Base-by-base conservation (phyloP, 805 yeast genomes). In the Candida incommunis region DNA sequence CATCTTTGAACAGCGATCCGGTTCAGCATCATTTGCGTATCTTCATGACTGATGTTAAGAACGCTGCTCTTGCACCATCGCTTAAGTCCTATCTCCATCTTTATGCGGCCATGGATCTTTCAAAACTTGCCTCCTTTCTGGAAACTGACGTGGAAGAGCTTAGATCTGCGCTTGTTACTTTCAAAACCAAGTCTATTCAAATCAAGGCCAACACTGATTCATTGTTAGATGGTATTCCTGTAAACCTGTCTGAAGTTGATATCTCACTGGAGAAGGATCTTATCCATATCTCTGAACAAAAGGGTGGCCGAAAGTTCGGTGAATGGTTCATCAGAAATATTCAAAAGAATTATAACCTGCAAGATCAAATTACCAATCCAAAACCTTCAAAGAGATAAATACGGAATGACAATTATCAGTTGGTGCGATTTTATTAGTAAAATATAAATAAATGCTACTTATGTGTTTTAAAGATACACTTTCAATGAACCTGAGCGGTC, bases 251-350 rank as follows among this genome's bases (percentile, higher is more conserved):
- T 42, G 75, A 71, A 47, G 53, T 71, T 26, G 75, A 71, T 49
- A 66, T 71, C 46, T 60, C 59, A 20, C 54, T 71, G 24, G 63
- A 63, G 23, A 62, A 60, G 46, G 72, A 67, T 46, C 48, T 66
- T 41, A 61, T 71, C 45, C 66, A 68, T 49, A 68, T 71, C 42
- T 62, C 69, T 43, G 73, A 70, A 55, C 59, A 66, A 41, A 68
- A 69, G 52, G 61, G 62, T 29, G 70, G 69, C 18, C 60, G 74
- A 50, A 67, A 66, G 56, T 71, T 66, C 51, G 69, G 70, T 40
- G 74, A 71, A 51, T 71, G 75, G 75, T 71, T 71, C 47, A 58
- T 71, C 42, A 64, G 74, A 53, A 71, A 70, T 59, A 65, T 71
- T 23, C 56, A 56, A 48, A 70, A 68, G 59, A 69, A 70, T 57